Evolutionary conservation across 179 eudicot species (phyloP).

Genomic region (Sideroxylon spinosum): DNA sequence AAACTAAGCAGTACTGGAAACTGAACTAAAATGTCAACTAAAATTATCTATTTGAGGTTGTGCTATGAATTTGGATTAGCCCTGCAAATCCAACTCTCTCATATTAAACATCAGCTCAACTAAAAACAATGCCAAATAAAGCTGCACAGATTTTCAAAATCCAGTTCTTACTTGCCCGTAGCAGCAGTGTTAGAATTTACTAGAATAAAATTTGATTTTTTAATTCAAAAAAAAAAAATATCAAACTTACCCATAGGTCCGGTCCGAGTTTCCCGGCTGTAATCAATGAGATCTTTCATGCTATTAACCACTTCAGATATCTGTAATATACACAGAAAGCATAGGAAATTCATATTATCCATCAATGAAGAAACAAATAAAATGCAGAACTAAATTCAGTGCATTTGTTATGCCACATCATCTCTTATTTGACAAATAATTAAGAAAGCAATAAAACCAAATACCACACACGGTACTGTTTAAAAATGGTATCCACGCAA

Average conservation of each 20-base stretch:
- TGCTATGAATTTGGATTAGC: background rate
- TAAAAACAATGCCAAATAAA: background rate
- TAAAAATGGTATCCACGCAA: background rate
- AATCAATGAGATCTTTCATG: slow-evolving; percentile 97
- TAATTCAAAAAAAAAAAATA: slow-evolving; percentile 3
- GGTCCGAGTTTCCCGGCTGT: slow-evolving; percentile 64
- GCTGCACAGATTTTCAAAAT: slow-evolving; percentile 1
- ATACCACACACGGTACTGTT: background rate
- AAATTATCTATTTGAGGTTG: no score
- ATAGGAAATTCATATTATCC: background rate
- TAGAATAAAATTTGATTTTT: background rate
- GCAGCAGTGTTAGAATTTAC: background rate
- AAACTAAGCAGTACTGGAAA: no score
- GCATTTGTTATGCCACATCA: background rate
- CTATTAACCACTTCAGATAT: slow-evolving; percentile 98
- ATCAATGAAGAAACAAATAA: background rate
- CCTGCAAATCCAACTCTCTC: background rate
- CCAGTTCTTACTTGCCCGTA: background rate
- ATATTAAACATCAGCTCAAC: background rate
- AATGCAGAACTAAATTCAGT: background rate
- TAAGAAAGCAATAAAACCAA: background rate
- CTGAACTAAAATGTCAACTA: no score
- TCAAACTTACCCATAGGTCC: slow-evolving; percentile 91
- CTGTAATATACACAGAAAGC: slow-evolving; percentile 39
- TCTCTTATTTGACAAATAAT: background rate